phyloP scores from a whole-genome alignment of 257 asterid species.

The Echium plantagineum region DNA sequence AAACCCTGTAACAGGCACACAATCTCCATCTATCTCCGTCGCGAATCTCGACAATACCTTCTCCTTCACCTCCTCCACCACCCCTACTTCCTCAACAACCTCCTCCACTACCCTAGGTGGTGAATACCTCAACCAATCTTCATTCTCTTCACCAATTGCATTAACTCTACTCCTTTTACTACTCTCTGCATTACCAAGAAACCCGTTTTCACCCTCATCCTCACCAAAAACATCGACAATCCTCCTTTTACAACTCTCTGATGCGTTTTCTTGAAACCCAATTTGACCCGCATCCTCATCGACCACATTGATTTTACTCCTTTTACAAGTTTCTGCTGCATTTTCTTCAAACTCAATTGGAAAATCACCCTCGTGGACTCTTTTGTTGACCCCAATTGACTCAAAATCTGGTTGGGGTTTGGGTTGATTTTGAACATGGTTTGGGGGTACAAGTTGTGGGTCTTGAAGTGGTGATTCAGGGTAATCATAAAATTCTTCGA shows the following conservation, averaged over 20 bases:
- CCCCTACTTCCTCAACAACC: conserved; percentile 41
- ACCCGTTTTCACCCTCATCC: conserved; percentile 6
- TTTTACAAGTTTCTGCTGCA: conserved; percentile 4
- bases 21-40: conserved; percentile 73
- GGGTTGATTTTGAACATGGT: conserved; percentile 26
- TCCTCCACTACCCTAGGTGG: conserved; percentile 29
- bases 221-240: no score
- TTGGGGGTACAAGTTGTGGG: conserved; percentile 17
- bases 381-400: conserved; percentile 41
- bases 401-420: conserved; percentile 18
- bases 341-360: conserved; percentile 6
- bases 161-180: conserved; percentile 9
- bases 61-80: conserved; percentile 28
- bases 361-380: conserved; percentile 24
- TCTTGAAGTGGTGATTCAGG: conserved; percentile 5
- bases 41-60: conserved; percentile 59
- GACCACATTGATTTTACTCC: no score
- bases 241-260: background rate
- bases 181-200: conserved; percentile 2
- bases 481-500: conserved; percentile 31
- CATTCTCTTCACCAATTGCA: conserved; percentile 24
- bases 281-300: conserved; percentile 5
- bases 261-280: conserved; percentile 5
- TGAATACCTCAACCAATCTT: conserved; percentile 50
- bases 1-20: conserved; percentile 78